phyloP scores from a whole-genome alignment of 1,284 basidiomycete species.

The Pyrrhoderma noxium region DNA sequence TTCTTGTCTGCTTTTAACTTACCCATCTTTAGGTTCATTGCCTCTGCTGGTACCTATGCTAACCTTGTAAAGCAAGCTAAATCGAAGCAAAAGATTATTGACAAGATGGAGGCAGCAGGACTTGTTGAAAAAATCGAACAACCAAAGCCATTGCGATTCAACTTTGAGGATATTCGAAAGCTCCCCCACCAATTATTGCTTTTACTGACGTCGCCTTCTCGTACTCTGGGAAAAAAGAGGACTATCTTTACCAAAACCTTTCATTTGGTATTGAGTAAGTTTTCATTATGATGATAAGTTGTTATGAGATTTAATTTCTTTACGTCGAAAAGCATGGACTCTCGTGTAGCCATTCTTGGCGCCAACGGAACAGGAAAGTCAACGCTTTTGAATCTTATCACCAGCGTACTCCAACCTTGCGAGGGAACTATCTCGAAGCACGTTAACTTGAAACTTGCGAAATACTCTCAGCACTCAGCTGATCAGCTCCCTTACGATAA shows the following conservation, averaged over 20 bases:
- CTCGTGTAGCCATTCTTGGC: conserved; percentile 93
- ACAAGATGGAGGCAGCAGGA: conserved; percentile 70
- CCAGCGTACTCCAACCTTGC: conserved; percentile 70
- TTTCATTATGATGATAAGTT: conserved; percentile 6
- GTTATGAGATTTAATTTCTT: no score
- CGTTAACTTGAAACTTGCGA: conserved; percentile 85
- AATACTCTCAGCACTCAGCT: conserved; percentile 98
- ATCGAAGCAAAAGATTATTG: conserved; percentile 67
- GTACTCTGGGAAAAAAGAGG: conserved; percentile 51
- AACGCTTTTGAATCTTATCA: conserved; percentile 94
- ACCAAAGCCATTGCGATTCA: conserved; percentile 46
- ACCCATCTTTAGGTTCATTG: conserved; percentile 39
- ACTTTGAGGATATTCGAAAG: conserved; percentile 59
- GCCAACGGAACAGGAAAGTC: conserved; percentile 99
- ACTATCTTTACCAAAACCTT: conserved; percentile 55
- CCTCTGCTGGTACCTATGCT: conserved; percentile 62
- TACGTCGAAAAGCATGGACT: conserved; percentile 80
- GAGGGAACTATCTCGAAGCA: conserved; percentile 89
- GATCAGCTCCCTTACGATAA: conserved; percentile 96
- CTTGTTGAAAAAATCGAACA: conserved; percentile 48
- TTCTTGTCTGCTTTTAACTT: neutral
- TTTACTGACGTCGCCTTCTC: conserved; percentile 63
- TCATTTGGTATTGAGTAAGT: conserved; percentile 51
- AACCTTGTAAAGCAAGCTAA: conserved; percentile 69
- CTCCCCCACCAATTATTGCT: conserved; percentile 63